Conservation (phyloP, 2,329 filamentous ascomycete species). For the Phyllosticta citriasiana region DNA sequence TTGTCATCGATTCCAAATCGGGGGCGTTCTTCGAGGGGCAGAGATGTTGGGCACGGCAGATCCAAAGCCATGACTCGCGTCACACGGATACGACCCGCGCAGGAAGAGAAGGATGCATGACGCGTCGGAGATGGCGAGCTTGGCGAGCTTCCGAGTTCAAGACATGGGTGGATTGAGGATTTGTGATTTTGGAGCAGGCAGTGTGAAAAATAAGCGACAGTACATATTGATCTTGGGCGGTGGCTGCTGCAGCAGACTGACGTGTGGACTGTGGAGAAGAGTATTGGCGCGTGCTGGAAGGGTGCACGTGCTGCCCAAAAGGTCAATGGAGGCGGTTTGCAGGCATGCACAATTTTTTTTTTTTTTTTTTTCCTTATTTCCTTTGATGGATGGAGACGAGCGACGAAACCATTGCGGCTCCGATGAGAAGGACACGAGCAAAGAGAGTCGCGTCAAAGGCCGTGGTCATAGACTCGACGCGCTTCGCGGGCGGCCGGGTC, state of each 20-base stretch:
- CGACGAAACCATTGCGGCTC: background rate
- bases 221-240: background rate
- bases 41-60: background rate
- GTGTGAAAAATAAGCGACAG: background rate
- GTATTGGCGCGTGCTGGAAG: background rate
- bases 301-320: background rate
- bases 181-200: background rate
- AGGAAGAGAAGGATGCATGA: background rate
- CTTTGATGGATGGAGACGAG: background rate
- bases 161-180: no score
- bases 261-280: background rate
- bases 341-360: no score
- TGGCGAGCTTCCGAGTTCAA: background rate
- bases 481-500: no score
- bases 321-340: background rate
- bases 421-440: no score
- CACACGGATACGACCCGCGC: background rate
- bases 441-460: no score
- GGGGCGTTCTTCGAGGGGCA: background rate
- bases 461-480: no score
- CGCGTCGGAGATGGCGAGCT: background rate
- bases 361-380: background rate
- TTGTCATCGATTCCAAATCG: background rate
- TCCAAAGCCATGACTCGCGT: background rate
- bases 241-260: background rate